Percentiles rank a stretch among this genome's conserved stretches.
These are phyloP conservation scores for Tolypocladium pustulatum DNA, from an alignment of 2,329 filamentous ascomycete species.

Conservation along the genomic window DNA sequence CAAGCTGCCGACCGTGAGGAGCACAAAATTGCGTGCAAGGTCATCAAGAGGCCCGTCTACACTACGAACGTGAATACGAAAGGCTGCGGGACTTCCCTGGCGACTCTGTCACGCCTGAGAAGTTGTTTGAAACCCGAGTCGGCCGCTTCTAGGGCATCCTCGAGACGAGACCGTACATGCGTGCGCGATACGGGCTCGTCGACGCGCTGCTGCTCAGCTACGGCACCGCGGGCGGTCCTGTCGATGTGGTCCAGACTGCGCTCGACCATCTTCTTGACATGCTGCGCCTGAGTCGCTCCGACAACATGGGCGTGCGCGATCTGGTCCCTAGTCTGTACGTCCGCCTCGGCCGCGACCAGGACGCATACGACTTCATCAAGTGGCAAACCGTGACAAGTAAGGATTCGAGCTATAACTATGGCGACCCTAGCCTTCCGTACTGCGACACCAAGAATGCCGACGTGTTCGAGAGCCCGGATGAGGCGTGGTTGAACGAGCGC, in stretches of 20 bases:
- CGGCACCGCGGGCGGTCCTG: slow-evolving; percentile 16
- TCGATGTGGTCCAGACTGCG: slow-evolving; percentile 17
- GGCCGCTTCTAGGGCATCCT: slow-evolving; percentile 32
- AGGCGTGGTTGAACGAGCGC: not conserved
- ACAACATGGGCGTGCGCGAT: slow-evolving; percentile 32
- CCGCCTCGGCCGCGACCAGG: slow-evolving; percentile 36
- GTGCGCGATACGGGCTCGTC: slow-evolving; percentile 17
- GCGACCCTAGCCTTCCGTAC: slow-evolving; percentile 8
- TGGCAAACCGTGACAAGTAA: slow-evolving; percentile 15
- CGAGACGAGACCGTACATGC: slow-evolving; percentile 34
- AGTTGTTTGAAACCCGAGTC: slow-evolving; percentile 25
- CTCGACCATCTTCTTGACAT: slow-evolving; percentile 31
- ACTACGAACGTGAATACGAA: slow-evolving; percentile 20
- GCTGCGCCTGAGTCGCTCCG: slow-evolving; percentile 30
- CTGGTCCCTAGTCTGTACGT: slow-evolving; percentile 30
- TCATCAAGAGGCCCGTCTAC: slow-evolving; percentile 1
- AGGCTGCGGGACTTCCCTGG: slow-evolving; percentile 19
- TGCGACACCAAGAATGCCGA: slow-evolving; percentile 27
- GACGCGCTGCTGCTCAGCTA: slow-evolving; percentile 17
- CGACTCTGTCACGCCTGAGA: slow-evolving; percentile 15
- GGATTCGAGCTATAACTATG: slow-evolving; percentile 9
- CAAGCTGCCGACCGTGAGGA: not conserved
- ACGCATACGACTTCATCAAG: slow-evolving; percentile 34
- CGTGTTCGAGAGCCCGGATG: slow-evolving; percentile 22
- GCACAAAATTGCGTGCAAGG: slow-evolving; percentile 1